phyloP scores from a whole-genome alignment of 306 rosid genomes.

The Senna tora region DNA sequence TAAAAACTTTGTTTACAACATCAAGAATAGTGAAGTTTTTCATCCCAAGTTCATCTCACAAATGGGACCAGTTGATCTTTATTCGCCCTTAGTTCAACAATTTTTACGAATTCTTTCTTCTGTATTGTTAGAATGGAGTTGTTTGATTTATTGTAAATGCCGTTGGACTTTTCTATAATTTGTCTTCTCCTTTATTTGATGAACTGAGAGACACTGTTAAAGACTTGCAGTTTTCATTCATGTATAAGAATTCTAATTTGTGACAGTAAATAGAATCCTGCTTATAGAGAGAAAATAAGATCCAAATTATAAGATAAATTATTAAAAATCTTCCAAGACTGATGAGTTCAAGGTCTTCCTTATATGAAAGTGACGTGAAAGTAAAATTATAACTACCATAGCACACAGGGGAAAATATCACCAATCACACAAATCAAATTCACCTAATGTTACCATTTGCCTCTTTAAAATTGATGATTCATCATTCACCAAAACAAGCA shows the following conservation, averaged over 20 bases:
- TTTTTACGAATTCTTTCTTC: no score
- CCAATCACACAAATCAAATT: constrained; percentile 17
- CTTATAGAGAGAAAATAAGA: background rate
- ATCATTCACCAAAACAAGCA: background rate
- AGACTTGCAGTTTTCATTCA: background rate
- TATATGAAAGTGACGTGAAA: constrained; percentile 8
- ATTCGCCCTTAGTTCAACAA: no score
- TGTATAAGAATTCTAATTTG: background rate
- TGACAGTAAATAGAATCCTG: background rate
- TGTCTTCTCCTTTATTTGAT: constrained; percentile 1
- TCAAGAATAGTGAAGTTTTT: no score
- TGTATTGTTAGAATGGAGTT: no score
- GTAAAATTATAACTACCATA: constrained; percentile 9
- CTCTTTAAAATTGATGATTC: background rate
- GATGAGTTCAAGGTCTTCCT: constrained; percentile 5
- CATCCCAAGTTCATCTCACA: no score
- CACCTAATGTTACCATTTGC: background rate
- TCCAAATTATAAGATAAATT: constrained; percentile 2
- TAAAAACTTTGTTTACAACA: no score
- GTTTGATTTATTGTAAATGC: no score
- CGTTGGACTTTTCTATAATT: no score
- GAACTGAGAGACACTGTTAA: background rate
- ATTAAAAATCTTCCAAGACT: constrained; percentile 20
- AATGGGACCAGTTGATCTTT: no score
- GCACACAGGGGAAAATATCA: constrained; percentile 6